Base-by-base conservation (phyloP, 179 eudicot genomes). In the Gypsophila paniculata region DNA sequence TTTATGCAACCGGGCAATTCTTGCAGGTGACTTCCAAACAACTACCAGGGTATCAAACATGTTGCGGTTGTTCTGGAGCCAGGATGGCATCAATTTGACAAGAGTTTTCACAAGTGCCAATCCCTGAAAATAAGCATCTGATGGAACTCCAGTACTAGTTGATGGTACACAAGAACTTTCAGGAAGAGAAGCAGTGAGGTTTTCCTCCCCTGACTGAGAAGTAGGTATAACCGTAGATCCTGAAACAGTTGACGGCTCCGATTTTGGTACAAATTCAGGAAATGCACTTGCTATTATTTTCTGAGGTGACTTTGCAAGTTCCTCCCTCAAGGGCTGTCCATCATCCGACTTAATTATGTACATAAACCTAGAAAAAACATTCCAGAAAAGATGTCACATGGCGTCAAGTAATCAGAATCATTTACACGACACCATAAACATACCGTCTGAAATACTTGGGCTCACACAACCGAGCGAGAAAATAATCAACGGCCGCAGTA, bases 111-210 rank as follows among this genome's bases (percentile, higher is more conserved):
- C 77, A 60, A 95, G 80, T 61, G 86, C 85, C 75, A 95, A 91
- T 18, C 99, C 99, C 79, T 92, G 96, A 79, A 95, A 95, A 78
- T 90, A 95, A 79, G 96, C 90, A 83, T 95, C 98, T 66, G 86
- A 75, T 57, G 82, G 67, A 72, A 73, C 87, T 46, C 74, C 84
- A 71, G 73, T 65, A 69, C 81, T 68, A 19, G 86, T 61, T 38
- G 83, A 80, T 9, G 89, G 61, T 42, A 77, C 79, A 82, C 38
- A 82, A 68, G 98, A 79, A 76, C 86, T 76, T 73, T 92, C 96
- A n/a, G 90, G 70, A 73, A 75, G 81, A 85, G 88, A 77, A 73
- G 79, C 64, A 49, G 74, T 74, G 59, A 82, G 80, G 70, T 77
- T 73, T 57, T 86, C 96, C 66, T 95, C 98, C 17, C 89, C 86